These are phyloP conservation scores for Lotus japonicus DNA, from an alignment of 306 rosid species.

Conservation along the genomic window DNA sequence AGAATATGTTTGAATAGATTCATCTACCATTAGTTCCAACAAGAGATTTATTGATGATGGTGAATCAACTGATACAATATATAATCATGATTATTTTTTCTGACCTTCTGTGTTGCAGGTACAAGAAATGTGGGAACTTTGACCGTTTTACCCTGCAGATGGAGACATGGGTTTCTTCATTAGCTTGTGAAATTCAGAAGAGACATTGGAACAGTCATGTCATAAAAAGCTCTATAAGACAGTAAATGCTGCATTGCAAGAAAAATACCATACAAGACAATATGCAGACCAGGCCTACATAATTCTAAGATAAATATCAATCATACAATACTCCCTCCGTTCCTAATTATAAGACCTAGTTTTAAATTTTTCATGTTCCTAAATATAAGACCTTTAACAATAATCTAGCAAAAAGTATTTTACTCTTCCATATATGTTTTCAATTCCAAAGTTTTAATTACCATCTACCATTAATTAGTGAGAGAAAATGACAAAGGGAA, in stretches of 20 bases:
- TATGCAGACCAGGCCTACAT: background rate
- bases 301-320: background rate
- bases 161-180: constrained; percentile 7
- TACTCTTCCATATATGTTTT: too few relatives aligned
- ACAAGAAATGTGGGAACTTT: constrained; percentile 98
- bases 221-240: background rate
- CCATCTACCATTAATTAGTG: too few relatives aligned
- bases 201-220: constrained; percentile 6
- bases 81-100: constrained; percentile 1
- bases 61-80: background rate
- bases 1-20: background rate
- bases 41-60: background rate
- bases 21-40: constrained; percentile 3
- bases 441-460: too few relatives aligned
- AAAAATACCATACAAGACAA: background rate
- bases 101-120: constrained; percentile 97
- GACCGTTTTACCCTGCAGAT: constrained; percentile 75
- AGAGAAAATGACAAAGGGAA: too few relatives aligned
- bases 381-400: too few relatives aligned
- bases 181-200: background rate
- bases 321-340: constrained; percentile 9
- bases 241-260: background rate
- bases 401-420: too few relatives aligned
- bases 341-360: too few relatives aligned
- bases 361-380: too few relatives aligned